phyloP scores from a whole-genome alignment of 306 rosid genomes.

The Malus fusca region DNA sequence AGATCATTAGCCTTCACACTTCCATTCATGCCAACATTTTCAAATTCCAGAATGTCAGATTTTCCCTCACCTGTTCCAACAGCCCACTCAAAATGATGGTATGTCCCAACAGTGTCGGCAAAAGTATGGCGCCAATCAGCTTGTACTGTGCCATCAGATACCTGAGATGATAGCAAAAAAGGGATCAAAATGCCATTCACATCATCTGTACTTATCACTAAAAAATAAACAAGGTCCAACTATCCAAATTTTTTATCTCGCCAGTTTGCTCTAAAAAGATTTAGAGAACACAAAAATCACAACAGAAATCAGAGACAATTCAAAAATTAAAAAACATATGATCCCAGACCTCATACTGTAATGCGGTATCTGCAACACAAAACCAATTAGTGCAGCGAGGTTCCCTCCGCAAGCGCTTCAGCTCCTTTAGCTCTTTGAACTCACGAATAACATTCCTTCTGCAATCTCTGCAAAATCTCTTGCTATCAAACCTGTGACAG shows the following conservation, averaged over 20 bases:
- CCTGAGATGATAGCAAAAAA: constrained; percentile 42
- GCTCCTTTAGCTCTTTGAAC: constrained; percentile 96
- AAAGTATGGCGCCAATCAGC: constrained; percentile 95
- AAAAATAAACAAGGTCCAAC: not conserved
- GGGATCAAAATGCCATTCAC: constrained; percentile 10
- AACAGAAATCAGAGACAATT: not conserved
- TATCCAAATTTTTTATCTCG: not conserved
- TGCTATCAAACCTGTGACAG: constrained; percentile 92
- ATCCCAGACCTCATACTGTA: constrained; percentile 86
- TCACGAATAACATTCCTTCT: constrained; percentile 96
- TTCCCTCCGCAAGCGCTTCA: constrained; percentile 86
- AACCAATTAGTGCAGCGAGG: constrained; percentile 99
- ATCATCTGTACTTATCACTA: constrained; percentile 5
- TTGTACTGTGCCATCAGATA: constrained; percentile 66
- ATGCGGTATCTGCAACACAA: constrained; percentile 91
- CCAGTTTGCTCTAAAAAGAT: constrained; percentile 1
- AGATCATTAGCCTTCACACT: constrained; percentile 69
- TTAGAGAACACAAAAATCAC: constrained; percentile 16
- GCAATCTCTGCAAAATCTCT: constrained; percentile 99
- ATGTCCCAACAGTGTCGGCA: constrained; percentile 69
- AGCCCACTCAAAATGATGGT: constrained; percentile 97
- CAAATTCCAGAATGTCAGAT: constrained; percentile 85
- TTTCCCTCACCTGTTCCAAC: constrained; percentile 98
- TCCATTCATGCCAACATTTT: constrained; percentile 86
- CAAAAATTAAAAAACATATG: constrained; percentile 19